phyloP scores from a whole-genome alignment of 176 grass and related monocot species.

The Rhynchospora pubera region DNA sequence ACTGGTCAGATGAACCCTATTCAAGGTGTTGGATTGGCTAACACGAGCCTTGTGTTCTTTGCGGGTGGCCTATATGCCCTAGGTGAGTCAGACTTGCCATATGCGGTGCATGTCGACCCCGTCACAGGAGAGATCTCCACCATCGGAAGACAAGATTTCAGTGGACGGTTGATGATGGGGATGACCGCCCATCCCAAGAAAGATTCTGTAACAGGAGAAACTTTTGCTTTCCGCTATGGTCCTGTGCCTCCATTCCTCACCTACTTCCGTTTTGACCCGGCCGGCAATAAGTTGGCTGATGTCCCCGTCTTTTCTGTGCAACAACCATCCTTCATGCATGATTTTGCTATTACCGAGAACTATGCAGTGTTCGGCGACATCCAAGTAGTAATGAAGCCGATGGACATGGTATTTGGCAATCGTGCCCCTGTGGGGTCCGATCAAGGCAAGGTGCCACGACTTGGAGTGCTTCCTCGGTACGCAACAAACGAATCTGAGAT shows the following conservation, averaged over 20 bases:
- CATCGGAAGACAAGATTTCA: slow-evolving; percentile 54
- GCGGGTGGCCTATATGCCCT: slow-evolving; percentile 66
- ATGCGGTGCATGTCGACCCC: slow-evolving; percentile 48
- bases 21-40: slow-evolving; percentile 62
- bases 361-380: slow-evolving; percentile 65
- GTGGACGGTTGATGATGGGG: slow-evolving; percentile 52
- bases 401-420: slow-evolving; percentile 60
- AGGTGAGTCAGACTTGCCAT: slow-evolving; percentile 81
- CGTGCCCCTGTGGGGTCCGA: slow-evolving; percentile 56
- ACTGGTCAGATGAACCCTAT: slow-evolving; percentile 77
- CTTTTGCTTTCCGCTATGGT: slow-evolving; percentile 75
- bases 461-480: slow-evolving; percentile 62
- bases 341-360: slow-evolving; percentile 73
- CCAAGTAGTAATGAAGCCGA: slow-evolving; percentile 87
- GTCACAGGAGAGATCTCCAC: slow-evolving; percentile 55
- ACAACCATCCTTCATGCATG: slow-evolving; percentile 67
- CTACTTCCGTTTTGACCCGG: slow-evolving; percentile 75
- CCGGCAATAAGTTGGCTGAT: slow-evolving; percentile 65
- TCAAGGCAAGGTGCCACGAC: slow-evolving; percentile 49
- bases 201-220: slow-evolving; percentile 54
- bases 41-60: slow-evolving; percentile 83
- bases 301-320: slow-evolving; percentile 81
- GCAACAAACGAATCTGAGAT: slow-evolving; percentile 75
- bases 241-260: slow-evolving; percentile 78
- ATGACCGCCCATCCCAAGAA: slow-evolving; percentile 97